Evolutionary conservation across 2,329 filamentous ascomycete species (phyloP).

Genomic region (Anthostomella pinea): DNA sequence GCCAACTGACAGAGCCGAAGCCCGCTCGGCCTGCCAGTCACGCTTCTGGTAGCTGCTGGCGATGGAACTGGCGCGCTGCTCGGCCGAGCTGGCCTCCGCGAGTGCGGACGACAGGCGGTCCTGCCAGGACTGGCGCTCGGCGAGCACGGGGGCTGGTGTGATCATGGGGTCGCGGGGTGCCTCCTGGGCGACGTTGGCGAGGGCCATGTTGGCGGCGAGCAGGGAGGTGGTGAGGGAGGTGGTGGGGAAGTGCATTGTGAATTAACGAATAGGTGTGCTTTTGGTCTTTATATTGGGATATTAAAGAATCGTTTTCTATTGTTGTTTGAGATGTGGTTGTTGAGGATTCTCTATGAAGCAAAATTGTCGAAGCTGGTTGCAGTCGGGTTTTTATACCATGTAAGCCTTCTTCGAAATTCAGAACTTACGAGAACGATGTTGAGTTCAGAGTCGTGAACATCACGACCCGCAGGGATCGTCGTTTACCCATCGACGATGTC

Average conservation of each 20-base stretch:
- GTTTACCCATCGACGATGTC: too few species aligned
- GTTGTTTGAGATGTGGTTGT: neutral
- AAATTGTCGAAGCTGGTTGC: too few species aligned
- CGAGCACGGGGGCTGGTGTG: constrained; percentile 18
- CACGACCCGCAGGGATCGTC: too few species aligned
- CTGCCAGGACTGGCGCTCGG: constrained; percentile 12
- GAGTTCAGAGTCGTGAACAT: too few species aligned
- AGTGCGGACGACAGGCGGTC: constrained; percentile 3
- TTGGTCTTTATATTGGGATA: constrained; percentile 3
- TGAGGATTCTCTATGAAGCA: too few species aligned
- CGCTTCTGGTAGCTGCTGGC: constrained; percentile 4
- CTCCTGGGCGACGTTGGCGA: constrained; percentile 14
- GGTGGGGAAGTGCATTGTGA: constrained; percentile 19
- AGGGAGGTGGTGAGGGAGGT: constrained; percentile 13
- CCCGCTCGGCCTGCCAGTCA: too few species aligned
- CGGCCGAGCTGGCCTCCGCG: constrained; percentile 8
- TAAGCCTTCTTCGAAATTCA: too few species aligned
- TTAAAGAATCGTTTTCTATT: constrained; percentile 2
- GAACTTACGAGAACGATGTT: too few species aligned
- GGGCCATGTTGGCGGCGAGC: constrained; percentile 16
- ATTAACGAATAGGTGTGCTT: neutral
- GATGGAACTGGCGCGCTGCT: constrained; percentile 15
- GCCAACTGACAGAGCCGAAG: too few species aligned
- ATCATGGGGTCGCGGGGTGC: constrained; percentile 18
- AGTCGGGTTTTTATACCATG: too few species aligned